Evolutionary conservation across 441 rosid genomes (phyloP).

Genomic region (Biscutella laevigata): DNA sequence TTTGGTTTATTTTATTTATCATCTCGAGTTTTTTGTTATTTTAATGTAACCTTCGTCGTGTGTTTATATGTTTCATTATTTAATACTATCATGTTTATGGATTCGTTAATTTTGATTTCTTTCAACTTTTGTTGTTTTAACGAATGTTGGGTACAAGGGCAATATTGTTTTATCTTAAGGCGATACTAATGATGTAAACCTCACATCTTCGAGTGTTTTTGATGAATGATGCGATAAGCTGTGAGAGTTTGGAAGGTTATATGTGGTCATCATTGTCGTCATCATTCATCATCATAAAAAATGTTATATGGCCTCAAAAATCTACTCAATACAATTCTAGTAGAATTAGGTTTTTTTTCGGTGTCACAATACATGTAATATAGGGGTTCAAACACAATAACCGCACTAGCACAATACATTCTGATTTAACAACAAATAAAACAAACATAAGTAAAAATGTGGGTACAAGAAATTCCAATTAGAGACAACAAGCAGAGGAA

Average conservation of each 20-base stretch:
- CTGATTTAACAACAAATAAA: not conserved
- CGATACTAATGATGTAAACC: not conserved
- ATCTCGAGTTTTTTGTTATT: not conserved
- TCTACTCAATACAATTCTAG: not conserved
- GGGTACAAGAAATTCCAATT: slow-evolving; percentile 1
- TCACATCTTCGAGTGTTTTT: slow-evolving; percentile 3
- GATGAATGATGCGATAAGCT: slow-evolving; percentile 14
- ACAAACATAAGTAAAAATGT: not conserved
- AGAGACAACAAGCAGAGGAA: not conserved
- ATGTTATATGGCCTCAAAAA: not conserved
- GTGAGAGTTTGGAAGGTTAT: slow-evolving; percentile 14
- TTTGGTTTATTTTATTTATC: not conserved
- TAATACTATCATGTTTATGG: slow-evolving; percentile 11
- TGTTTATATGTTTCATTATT: slow-evolving; percentile 8
- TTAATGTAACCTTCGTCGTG: not conserved
- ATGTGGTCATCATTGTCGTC: slow-evolving; percentile 1
- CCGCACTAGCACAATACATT: no score
- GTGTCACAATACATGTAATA: no score
- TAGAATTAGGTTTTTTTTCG: no score
- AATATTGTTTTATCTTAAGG: no score
- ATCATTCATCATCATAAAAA: no score
- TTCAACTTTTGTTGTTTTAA: no score
- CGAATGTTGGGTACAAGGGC: no score
- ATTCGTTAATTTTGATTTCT: not conserved
- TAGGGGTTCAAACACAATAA: no score